Percentiles rank a stretch among this genome's conserved stretches.
These are phyloP conservation scores for Hypoxylon rickii DNA, from an alignment of 495 filamentous ascomycete species.

Conservation along the genomic window DNA sequence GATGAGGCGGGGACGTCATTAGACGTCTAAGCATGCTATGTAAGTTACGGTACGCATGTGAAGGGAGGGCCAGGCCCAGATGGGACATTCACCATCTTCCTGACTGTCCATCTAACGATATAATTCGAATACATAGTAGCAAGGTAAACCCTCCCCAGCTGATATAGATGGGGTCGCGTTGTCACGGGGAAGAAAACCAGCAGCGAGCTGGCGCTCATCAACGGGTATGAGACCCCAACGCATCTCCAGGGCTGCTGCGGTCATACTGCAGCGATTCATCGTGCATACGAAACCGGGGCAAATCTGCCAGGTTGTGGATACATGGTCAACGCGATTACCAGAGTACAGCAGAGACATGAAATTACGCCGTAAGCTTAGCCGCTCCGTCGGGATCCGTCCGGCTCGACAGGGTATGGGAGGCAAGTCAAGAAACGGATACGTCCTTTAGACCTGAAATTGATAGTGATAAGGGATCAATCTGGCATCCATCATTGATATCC, in stretches of 20 bases:
- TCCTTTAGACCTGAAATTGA: background rate
- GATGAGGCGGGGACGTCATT: constrained; percentile 11
- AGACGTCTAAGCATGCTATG: background rate
- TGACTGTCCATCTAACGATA: constrained; percentile 11
- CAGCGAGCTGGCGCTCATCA: background rate
- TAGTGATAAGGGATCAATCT: too few species aligned
- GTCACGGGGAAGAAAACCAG: background rate
- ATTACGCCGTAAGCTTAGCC: constrained; percentile 36
- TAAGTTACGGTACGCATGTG: constrained; percentile 9
- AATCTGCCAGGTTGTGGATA: constrained; percentile 11
- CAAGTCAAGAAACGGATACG: constrained; percentile 11
- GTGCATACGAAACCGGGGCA: constrained; percentile 32
- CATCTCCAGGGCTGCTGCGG: background rate
- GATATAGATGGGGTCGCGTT: background rate
- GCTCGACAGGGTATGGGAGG: constrained; percentile 20
- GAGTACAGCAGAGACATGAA: constrained; percentile 11
- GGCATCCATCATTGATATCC: too few species aligned
- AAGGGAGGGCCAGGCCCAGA: constrained; percentile 21
- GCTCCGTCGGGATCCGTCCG: constrained; percentile 26
- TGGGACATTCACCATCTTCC: constrained; percentile 5
- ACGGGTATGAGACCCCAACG: background rate
- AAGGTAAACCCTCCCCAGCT: too few species aligned
- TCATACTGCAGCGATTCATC: constrained; percentile 32
- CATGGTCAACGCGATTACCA: constrained; percentile 14
- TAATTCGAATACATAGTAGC: too few species aligned